These are phyloP conservation scores for Exidia glandulosa DNA, from an alignment of 768 basidiomycete species.

Conservation along the genomic window DNA sequence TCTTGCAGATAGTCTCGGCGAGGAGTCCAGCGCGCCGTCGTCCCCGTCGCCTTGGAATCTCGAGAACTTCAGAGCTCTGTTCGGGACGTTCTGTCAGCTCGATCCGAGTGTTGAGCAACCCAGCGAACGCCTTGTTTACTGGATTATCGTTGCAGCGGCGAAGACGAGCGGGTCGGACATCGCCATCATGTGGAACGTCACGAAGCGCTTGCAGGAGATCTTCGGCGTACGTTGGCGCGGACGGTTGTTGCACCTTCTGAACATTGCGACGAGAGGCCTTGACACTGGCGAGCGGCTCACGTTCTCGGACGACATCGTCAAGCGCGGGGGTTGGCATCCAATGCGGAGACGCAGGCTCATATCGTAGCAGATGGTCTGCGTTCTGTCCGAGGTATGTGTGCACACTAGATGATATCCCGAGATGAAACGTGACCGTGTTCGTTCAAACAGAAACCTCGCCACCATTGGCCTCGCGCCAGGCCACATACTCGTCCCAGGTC, in stretches of 20 bases:
- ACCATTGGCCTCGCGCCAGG: conserved; percentile 45
- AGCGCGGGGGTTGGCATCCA: not conserved
- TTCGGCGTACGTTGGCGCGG: conserved; percentile 39
- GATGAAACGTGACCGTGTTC: not conserved
- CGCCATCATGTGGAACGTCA: conserved; percentile 41
- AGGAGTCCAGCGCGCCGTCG: too few species aligned
- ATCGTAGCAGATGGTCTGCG: not conserved
- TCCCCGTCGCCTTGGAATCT: conserved; percentile 38
- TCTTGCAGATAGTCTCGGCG: not conserved
- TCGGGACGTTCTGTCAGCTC: conserved; percentile 51
- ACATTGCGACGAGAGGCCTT: conserved; percentile 22
- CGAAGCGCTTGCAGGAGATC: conserved; percentile 42
- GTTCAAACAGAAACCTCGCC: not conserved
- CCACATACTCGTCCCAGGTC: conserved; percentile 64
- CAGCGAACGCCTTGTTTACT: conserved; percentile 42
- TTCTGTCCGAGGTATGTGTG: not conserved
- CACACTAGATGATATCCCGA: not conserved
- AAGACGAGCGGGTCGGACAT: conserved; percentile 45
- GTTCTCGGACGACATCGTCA: not conserved
- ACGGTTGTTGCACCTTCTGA: conserved; percentile 32
- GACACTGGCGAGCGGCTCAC: conserved; percentile 7
- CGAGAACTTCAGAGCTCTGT: conserved; percentile 43
- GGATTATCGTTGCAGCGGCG: conserved; percentile 57
- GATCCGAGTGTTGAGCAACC: conserved; percentile 21
- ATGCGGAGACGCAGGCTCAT: not conserved